These are phyloP conservation scores for Nemania sp. DNA, from an alignment of 2,329 filamentous ascomycete species.

Conservation along the genomic window DNA sequence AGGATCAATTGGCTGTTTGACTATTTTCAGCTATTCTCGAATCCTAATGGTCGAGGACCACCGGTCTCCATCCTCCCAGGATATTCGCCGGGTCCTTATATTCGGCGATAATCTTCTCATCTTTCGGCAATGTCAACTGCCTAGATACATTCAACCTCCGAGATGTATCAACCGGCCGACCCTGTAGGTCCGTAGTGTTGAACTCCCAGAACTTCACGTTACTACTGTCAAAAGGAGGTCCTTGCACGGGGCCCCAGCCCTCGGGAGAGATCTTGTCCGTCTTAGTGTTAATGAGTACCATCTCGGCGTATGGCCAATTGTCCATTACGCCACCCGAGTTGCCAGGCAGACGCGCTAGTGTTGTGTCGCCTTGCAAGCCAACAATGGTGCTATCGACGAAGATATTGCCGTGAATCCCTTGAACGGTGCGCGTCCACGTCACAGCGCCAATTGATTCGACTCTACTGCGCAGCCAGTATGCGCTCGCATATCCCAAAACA, in stretches of 20 bases:
- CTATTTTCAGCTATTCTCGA: background rate
- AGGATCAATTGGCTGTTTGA: background rate
- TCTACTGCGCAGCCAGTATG: slow-evolving; percentile 30
- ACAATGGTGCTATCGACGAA: slow-evolving; percentile 34
- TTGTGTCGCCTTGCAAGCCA: slow-evolving; percentile 23
- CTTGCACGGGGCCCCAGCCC: slow-evolving; percentile 35
- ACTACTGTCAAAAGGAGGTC: slow-evolving; percentile 32
- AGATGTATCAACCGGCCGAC: slow-evolving; percentile 22
- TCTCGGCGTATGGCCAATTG: slow-evolving; percentile 36
- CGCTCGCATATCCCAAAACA: slow-evolving; percentile 31
- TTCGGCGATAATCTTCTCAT: slow-evolving; percentile 17
- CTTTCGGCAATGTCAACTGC: slow-evolving; percentile 18
- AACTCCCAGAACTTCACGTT: slow-evolving; percentile 33
- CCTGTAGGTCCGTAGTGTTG: slow-evolving; percentile 32
- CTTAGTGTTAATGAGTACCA: slow-evolving; percentile 32
- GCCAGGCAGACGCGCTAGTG: slow-evolving; percentile 32
- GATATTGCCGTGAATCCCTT: slow-evolving; percentile 34
- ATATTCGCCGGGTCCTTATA: slow-evolving; percentile 24
- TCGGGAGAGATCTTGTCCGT: slow-evolving; percentile 26
- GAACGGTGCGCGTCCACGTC: slow-evolving; percentile 35
- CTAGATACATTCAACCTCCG: slow-evolving; percentile 29
- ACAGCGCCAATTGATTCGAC: slow-evolving; percentile 29
- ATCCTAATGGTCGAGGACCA: slow-evolving; percentile 8
- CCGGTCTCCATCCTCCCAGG: slow-evolving; percentile 32
- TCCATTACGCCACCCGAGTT: slow-evolving; percentile 34